Conservation (phyloP, 768 basidiomycete genomes). For the Mycena haematopus region DNA sequence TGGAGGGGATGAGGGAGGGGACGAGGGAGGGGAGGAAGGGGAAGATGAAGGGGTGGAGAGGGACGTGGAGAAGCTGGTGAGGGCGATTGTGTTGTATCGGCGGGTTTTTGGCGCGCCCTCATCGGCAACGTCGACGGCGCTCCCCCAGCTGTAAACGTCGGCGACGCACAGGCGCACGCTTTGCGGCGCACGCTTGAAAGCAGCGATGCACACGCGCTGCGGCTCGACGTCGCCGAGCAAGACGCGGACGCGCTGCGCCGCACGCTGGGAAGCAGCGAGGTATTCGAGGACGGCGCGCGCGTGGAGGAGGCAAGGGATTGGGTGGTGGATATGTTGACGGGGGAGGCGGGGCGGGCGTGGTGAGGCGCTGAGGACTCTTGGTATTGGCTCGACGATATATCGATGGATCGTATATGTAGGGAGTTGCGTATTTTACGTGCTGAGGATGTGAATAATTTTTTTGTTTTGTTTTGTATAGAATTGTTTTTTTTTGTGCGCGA, state of each 20-base stretch:
- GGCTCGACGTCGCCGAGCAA: too few relatives aligned
- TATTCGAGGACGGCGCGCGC: conserved; percentile 46
- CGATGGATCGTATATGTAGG: not conserved
- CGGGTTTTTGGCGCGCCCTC: conserved; percentile 53
- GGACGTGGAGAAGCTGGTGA: conserved; percentile 55
- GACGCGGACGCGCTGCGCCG: conserved; percentile 48
- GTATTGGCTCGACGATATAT: not conserved
- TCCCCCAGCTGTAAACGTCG: conserved; percentile 37
- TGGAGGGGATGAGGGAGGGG: not conserved
- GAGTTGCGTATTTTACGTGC: too few relatives aligned
- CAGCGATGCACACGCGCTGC: too few relatives aligned
- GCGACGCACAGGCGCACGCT: too few relatives aligned
- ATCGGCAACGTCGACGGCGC: conserved; percentile 11
- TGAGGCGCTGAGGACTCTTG: not conserved
- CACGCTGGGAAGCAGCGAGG: conserved; percentile 55
- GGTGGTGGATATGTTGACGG: conserved; percentile 71
- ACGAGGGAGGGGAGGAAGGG: conserved; percentile 5
- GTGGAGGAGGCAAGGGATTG: conserved; percentile 79
- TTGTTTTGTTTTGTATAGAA: too few relatives aligned
- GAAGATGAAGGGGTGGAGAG: conserved; percentile 32
- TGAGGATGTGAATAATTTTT: too few relatives aligned
- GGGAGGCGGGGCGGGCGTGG: conserved; percentile 32
- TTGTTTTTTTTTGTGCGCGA: too few relatives aligned
- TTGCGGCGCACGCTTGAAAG: conserved; percentile 40
- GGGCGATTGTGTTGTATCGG: conserved; percentile 65